Evolutionary conservation across 345 rosid species (phyloP).

Genomic region (Corchorus olitorius): DNA sequence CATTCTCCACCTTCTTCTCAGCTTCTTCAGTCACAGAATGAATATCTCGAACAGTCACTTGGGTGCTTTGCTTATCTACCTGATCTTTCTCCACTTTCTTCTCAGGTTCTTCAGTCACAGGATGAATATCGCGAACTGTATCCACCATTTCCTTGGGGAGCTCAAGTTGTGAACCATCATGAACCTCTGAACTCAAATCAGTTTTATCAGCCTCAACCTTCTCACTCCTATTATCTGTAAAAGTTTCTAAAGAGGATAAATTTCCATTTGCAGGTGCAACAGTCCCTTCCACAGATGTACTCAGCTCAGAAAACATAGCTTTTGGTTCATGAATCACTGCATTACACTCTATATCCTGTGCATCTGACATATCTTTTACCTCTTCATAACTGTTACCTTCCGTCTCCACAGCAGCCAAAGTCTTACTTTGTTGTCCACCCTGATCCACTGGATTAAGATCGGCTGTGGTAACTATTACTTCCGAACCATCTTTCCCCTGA

Average conservation of each 20-base stretch:
- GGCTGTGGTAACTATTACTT: constrained; percentile 20
- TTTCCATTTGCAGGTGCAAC: constrained; percentile 22
- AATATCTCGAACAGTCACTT: constrained; percentile 25
- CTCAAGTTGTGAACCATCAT: constrained; percentile 26
- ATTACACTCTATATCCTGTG: constrained; percentile 11
- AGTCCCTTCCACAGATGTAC: constrained; percentile 20
- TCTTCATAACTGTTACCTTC: constrained; percentile 26
- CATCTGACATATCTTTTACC: constrained; percentile 23
- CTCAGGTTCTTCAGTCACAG: constrained; percentile 32
- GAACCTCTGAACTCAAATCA: constrained; percentile 28
- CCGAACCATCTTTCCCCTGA: constrained; percentile 21
- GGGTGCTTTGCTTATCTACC: constrained; percentile 31
- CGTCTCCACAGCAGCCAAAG: neutral
- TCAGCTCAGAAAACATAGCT: constrained; percentile 15
- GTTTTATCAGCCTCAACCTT: constrained; percentile 26
- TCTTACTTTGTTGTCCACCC: constrained; percentile 19
- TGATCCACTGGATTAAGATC: constrained; percentile 11
- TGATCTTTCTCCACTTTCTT: constrained; percentile 27
- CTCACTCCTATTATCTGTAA: constrained; percentile 32
- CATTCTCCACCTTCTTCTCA: constrained; percentile 32
- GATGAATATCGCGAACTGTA: constrained; percentile 32
- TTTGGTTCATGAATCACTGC: constrained; percentile 19
- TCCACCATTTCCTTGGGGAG: constrained; percentile 28
- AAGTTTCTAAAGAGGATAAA: constrained; percentile 28
- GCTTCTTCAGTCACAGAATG: constrained; percentile 32